A percentile compares a stretch with the other conserved stretches of the same genome.
Evolutionary conservation across 495 filamentous ascomycete species (phyloP).

Genomic region (Chaetomidium leptoderma): DNA sequence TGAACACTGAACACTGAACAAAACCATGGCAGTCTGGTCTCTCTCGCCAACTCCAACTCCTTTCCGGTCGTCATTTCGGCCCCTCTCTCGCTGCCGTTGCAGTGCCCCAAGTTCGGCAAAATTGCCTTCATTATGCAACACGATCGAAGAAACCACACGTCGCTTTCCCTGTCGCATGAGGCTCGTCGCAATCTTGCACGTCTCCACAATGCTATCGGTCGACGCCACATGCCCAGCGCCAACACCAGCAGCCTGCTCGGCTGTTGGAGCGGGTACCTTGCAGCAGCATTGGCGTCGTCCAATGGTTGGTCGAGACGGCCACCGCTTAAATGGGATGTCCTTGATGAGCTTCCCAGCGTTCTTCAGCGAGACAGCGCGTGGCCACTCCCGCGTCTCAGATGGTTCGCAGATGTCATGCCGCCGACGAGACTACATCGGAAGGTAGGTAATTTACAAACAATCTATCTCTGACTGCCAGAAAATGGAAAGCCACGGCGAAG

Average conservation of each 20-base stretch:
- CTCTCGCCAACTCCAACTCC: no score
- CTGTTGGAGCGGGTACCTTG: conserved; percentile 17
- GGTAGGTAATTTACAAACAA: no score
- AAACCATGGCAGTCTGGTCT: neutral
- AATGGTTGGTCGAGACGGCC: neutral
- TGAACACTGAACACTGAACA: neutral
- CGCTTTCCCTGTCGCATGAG: neutral
- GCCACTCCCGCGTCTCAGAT: neutral
- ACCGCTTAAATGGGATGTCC: neutral
- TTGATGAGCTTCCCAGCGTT: neutral
- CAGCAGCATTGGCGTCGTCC: conserved; percentile 1
- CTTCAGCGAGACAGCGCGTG: neutral
- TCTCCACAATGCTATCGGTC: conserved; percentile 12
- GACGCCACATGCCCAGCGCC: conserved; percentile 2
- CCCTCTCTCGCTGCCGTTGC: conserved; percentile 13
- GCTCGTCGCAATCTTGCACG: conserved; percentile 13
- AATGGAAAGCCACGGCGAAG: neutral
- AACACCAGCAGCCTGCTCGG: neutral
- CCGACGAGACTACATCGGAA: neutral
- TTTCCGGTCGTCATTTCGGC: conserved; percentile 19
- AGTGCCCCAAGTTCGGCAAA: conserved; percentile 17
- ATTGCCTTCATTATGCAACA: conserved; percentile 10
- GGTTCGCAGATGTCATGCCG: neutral
- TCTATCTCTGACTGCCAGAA: neutral
- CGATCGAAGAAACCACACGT: conserved; percentile 5